Evolutionary conservation across 768 basidiomycete species (phyloP), one percentile per base, ranked within the genome.

Genomic region (Tephrocybe sp.): DNA sequence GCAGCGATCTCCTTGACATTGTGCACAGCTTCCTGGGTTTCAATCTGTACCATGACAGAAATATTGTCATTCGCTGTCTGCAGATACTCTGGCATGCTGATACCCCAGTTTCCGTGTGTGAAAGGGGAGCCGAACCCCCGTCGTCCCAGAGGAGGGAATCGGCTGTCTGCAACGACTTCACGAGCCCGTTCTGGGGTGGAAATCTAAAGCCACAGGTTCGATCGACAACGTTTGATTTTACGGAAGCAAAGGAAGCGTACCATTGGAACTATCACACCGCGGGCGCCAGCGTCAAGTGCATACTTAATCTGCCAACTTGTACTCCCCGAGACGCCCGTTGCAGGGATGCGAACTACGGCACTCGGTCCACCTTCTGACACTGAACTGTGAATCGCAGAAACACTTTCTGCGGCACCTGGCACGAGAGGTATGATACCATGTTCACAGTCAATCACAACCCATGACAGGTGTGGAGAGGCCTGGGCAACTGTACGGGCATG

Each of bases 221-320:
- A n/a, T 13, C 6, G 9, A 45, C 41, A 30, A 30, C 7, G 22
- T 19, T 41, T 35, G 9, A 38, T 34, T 30, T 9, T 12, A 23
- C 12, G 35, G 19, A 26, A 17, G 8, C 5, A 45, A 2, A 12
- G 36, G 16, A 19, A 32, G 49, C 69, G 33, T 57, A 87, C 83
- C 83, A 87, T 83, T 4, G 86, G 85, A 0, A 86, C 79, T 36
- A 89, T 58, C 4, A 87, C 67, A 0, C 86, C 84, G 22, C 73
- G 70, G 14, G 85, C 85, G 4, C 85, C 86, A 0, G 81, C 79
- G 59, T 87, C 85, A 26, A 87, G 73, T 0, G 80, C 84, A 53
- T 82, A 73, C 67, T 87, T 87, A 66, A 87, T 85, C 63, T 86
- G 84, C 84, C 84, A 86, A 49, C 74, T 73, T 2, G 82, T 81